Evolutionary conservation across 73 alveolate genomes (phyloP).

Genomic region (Durusdinium trenchii): DNA sequence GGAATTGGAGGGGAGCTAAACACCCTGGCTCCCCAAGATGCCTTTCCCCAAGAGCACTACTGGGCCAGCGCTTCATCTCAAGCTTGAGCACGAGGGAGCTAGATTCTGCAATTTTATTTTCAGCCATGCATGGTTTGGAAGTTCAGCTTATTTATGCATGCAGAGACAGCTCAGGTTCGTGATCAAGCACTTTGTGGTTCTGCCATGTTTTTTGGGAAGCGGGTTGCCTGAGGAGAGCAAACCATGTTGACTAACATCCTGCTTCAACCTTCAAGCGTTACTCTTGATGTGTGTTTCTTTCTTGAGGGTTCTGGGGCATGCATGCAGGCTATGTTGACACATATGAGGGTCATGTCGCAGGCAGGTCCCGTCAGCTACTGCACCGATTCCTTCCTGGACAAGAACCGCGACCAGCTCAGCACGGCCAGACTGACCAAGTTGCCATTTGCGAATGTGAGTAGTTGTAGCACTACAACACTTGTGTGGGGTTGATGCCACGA

Average conservation of each 20-base stretch:
- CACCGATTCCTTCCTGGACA: conserved; percentile 97
- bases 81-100: no score
- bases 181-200: conserved; percentile 97
- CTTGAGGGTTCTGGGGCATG: not conserved
- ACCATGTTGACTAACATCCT: not conserved
- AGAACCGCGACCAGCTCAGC: conserved; percentile 97
- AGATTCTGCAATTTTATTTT: no score
- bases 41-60: no score
- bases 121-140: no score
- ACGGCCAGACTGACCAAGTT: not conserved
- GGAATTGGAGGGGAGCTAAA: no score
- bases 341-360: conserved; percentile 1
- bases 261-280: not conserved
- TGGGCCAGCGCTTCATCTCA: no score
- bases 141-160: no score
- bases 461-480: no score
- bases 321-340: not conserved
- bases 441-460: not conserved
- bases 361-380: conserved; percentile 98
- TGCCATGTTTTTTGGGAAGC: not conserved
- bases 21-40: no score
- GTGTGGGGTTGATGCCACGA: no score
- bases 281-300: not conserved
- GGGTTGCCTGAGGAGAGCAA: not conserved
- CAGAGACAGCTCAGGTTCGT: conserved; percentile 94